These are phyloP conservation scores for Botrytis fabae DNA, from an alignment of 2,329 filamentous ascomycete species.

Conservation along the genomic window DNA sequence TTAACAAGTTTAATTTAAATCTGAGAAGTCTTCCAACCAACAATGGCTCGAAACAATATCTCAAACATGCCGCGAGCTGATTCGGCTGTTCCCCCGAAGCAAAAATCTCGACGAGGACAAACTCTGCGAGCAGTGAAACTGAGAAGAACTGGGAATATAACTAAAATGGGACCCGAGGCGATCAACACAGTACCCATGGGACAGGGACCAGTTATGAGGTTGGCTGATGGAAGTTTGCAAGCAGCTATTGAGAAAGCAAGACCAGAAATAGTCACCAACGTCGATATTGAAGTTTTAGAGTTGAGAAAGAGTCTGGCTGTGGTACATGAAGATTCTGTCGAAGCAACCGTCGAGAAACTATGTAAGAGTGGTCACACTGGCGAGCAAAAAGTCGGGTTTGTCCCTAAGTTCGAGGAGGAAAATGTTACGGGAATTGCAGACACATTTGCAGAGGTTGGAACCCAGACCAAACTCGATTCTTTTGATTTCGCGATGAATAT, in stretches of 20 bases:
- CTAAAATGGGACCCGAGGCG: background rate
- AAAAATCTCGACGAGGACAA: background rate
- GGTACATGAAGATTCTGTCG: background rate
- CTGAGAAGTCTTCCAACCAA: background rate
- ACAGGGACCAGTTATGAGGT: background rate
- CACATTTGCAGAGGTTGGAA: background rate
- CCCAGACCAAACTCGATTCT: background rate
- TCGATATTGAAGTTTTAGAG: background rate
- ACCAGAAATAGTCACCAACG: accelerated
- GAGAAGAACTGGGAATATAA: background rate
- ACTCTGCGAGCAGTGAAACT: background rate
- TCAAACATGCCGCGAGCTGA: background rate
- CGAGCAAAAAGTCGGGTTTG: background rate
- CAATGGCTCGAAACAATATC: background rate
- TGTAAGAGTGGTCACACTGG: background rate
- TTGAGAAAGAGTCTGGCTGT: background rate
- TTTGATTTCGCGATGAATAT: background rate
- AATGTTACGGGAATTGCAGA: background rate
- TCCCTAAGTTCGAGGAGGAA: background rate
- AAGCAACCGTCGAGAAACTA: accelerated
- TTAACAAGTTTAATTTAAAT: accelerated
- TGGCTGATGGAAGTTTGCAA: background rate
- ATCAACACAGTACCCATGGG: background rate
- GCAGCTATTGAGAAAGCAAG: background rate
- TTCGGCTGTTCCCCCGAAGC: background rate